Evolutionary conservation across 306 rosid genomes (phyloP).

Genomic region (Quillaja saponaria): DNA sequence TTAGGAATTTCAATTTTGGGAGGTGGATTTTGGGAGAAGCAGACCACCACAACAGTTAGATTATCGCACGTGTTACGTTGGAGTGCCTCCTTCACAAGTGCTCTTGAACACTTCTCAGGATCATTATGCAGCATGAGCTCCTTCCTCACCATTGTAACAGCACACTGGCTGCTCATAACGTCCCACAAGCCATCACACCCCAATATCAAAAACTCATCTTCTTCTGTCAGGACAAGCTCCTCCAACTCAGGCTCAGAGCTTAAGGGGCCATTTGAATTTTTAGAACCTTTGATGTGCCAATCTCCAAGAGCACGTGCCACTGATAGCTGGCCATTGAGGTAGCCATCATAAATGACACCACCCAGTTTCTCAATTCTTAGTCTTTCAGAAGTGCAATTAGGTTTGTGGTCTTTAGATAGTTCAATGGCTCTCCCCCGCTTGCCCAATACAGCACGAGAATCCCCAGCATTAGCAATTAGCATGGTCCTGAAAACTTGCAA

Average conservation of each 20-base stretch:
- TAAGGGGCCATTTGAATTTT: constrained; percentile 61
- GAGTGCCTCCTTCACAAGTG: constrained; percentile 63
- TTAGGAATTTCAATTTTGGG: constrained; percentile 56
- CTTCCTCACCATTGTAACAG: constrained; percentile 70
- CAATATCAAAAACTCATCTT: constrained; percentile 66
- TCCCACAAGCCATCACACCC: constrained; percentile 83
- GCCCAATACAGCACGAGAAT: constrained; percentile 70
- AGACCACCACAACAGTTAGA: constrained; percentile 60
- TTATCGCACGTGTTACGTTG: constrained; percentile 68
- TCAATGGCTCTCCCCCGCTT: constrained; percentile 65
- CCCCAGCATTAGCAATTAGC: constrained; percentile 66
- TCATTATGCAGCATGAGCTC: constrained; percentile 65
- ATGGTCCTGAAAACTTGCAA: constrained; percentile 41
- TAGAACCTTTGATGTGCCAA: constrained; percentile 71
- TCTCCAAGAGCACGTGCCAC: constrained; percentile 75
- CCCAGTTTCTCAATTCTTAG: constrained; percentile 73
- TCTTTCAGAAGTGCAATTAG: constrained; percentile 66
- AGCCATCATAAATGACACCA: constrained; percentile 69
- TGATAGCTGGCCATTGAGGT: constrained; percentile 69
- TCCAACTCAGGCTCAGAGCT: constrained; percentile 66
- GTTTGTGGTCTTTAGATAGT: constrained; percentile 73
- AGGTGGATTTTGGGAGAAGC: constrained; percentile 66
- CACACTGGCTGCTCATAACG: constrained; percentile 82
- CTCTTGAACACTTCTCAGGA: constrained; percentile 48
- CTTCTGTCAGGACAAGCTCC: constrained; percentile 50